Conservation (phyloP, 306 rosid species). For the Dalbergia cultrata region DNA sequence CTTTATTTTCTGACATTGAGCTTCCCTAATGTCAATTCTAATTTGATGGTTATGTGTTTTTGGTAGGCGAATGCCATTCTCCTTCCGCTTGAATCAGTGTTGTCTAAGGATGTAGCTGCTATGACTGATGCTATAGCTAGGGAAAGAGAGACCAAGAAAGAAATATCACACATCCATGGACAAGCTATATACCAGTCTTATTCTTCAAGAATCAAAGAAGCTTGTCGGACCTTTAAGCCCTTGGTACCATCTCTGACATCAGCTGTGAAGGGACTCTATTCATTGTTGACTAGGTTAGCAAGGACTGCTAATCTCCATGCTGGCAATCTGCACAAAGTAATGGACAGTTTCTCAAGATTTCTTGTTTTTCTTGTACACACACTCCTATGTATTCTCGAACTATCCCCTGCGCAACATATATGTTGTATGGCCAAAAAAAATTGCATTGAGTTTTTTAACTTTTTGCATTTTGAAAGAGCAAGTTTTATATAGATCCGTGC, state of each 20-base stretch:
- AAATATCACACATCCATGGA: slow-evolving; percentile 89
- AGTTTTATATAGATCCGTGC: slow-evolving; percentile 19
- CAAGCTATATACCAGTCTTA: slow-evolving; percentile 98
- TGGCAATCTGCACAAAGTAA: slow-evolving; percentile 95
- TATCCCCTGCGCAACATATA: background rate
- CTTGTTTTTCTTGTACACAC: slow-evolving; percentile 4
- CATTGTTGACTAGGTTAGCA: slow-evolving; percentile 86
- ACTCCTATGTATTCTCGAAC: background rate
- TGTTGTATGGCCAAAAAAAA: background rate
- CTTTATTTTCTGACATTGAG: slow-evolving; percentile 29
- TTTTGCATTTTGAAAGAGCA: slow-evolving; percentile 27
- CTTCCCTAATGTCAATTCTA: slow-evolving; percentile 40
- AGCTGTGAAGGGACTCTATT: slow-evolving; percentile 86
- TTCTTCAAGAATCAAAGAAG: slow-evolving; percentile 79
- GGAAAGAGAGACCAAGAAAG: slow-evolving; percentile 83
- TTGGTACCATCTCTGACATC: slow-evolving; percentile 76
- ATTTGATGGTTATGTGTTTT: slow-evolving; percentile 49
- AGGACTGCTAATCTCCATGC: slow-evolving; percentile 95
- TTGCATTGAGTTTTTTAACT: background rate
- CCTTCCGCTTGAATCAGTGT: slow-evolving; percentile 88
- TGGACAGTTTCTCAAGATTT: slow-evolving; percentile 43
- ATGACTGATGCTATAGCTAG: slow-evolving; percentile 81
- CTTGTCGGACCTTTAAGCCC: slow-evolving; percentile 78
- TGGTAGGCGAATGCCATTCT: slow-evolving; percentile 83
- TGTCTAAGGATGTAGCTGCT: slow-evolving; percentile 93